Evolutionary conservation across 768 basidiomycete species (phyloP), one percentile per base, ranked within the genome.

Genomic region (Suillus decipiens): DNA sequence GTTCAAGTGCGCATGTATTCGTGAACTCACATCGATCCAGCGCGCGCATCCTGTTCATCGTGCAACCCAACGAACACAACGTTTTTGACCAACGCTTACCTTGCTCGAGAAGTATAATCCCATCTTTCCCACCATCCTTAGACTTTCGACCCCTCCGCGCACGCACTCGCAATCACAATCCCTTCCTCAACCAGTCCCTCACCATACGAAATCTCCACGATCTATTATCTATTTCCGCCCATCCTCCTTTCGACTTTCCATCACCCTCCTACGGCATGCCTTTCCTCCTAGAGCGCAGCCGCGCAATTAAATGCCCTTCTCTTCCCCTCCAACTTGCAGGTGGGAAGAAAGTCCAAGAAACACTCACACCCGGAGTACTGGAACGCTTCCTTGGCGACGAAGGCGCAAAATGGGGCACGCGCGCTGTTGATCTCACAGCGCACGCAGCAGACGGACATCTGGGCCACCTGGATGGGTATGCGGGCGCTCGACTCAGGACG

Each of bases 181-280:
- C 53, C 70, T 3, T 45, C 45, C 47, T 34, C 3, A 48, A 72
- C 15, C 15, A 37, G 24, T 41, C 14, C 45, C 1, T 61, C 34
- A 10, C 45, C 70, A 31, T 71, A 86, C 63, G 93, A 96, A 73
- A 88, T 98, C 61, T 92, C 94, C 1, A 86, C 89, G 0, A 86
- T 97, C 47, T 99, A 99, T 80, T 96, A 86, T 97, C 47, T 99
- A 99, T 80, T 96, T 90, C 77, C 89, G 96, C 55, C 84, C 95
- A 0, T 95, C 89, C 86, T 15, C 95, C 96, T 0, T 80, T 79
- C 36, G 95, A 97, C 73, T 95, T 90, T 76, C 85, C 88, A 0
- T 83, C 87, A 0, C 71, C 84, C 0, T 62, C 75, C 6, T 84
- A 93, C 78, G 71, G 75, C 9, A 90, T 87, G 1, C 91, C 96